Base-by-base conservation (phyloP, 108 stramenopile species). In the Fragilaria crotonensis region DNA sequence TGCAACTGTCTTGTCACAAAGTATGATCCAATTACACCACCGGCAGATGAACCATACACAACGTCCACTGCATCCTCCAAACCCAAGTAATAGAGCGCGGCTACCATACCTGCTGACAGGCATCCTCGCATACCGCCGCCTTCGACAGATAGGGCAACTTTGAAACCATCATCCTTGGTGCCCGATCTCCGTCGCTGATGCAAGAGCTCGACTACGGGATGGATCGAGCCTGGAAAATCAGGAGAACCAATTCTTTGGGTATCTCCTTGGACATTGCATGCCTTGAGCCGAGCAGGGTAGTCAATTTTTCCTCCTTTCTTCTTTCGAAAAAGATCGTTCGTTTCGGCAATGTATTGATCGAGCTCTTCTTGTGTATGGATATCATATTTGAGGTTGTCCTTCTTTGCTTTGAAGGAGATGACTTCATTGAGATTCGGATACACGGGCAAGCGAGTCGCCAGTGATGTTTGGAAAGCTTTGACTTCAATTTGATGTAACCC, bases 101-200 rank as follows among this genome's bases (percentile, higher is more conserved):
- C 80, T 7, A 91, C 83, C 95, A 96, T 96, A 27, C 96, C 96
- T 11, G 95, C 96, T 0, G 87, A 81, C 21, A 97, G 79, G 53
- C 94, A 97, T 25, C 96, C 96, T 25, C 96, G 61, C 96, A 97
- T 97, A 4, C 96, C 96, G 4, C 96, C 96, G 11, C 96, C 96
- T 67, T 97, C 96, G 44, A 97, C 73, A 18, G 87, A 83, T 26
- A 97, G 72, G 4, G 94, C 96, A 27, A 97, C 71, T 52, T 87
- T 72, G 60, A 32, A 68, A 33, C 80, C 84, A 68, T 82, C 75
- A 14, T 50, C 26, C 44, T 56, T 22, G 11, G 68, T 70, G 20
- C 51, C 22, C 11, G 48, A 54, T 9, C 57, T 60, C 45, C 63
- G 62, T 26, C 76, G 66, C 41, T 86, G 78, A 46, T 89, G 83